Base-by-base conservation (phyloP, 139 green algal species). In the Picochlorum costavermella region DNA sequence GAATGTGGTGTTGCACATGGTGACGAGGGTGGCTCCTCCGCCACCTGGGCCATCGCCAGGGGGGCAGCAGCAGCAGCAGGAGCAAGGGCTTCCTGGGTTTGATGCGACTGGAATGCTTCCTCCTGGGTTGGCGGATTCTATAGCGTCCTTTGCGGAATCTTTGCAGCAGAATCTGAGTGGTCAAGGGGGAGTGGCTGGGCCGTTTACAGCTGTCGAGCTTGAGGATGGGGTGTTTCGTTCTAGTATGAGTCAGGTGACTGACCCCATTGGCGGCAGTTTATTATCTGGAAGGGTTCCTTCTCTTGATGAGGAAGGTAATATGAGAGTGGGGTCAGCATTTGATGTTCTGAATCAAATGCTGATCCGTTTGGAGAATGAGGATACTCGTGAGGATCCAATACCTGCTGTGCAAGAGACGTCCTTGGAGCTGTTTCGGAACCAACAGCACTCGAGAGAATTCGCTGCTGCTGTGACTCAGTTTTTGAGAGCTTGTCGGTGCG, bases 301-400 rank as follows among this genome's bases (percentile, higher is more conserved):
- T 29, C 23, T 64, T 57, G 23, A 64, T 50, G 20, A 29, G 6
- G 56, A 51, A 5, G 58, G 58, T n/a, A 20, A 64, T 17, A 57
- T 44, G n/a, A 28, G 12, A 33, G 5, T 31, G 25, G 20, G 58
- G 58, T 59, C 58, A 28, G n/a, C 25, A 13, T 31, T 64, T 29
- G 58, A 50, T 29, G 58, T 13, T 17, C 23, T 64, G 12, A 25
- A 64, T 59, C 23, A 64, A 28, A 64, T 64, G 58, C 25, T 64
- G n/a, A 28, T 64, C n/a, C 58, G 58, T 28, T 25, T 64, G 20
- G 23, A 51, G 20, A 56, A 64, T 28, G 58, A 31, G 20, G 56
- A 64, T 51, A 64, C 56, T 23, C 17, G 12, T 17, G 25, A 50
- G 25, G 58, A 64, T 25, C 10, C 6, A 29, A 17, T 28, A 17